Conservation (phyloP, 2,329 filamentous ascomycete genomes). For the Exophiala lecanii-corni region DNA sequence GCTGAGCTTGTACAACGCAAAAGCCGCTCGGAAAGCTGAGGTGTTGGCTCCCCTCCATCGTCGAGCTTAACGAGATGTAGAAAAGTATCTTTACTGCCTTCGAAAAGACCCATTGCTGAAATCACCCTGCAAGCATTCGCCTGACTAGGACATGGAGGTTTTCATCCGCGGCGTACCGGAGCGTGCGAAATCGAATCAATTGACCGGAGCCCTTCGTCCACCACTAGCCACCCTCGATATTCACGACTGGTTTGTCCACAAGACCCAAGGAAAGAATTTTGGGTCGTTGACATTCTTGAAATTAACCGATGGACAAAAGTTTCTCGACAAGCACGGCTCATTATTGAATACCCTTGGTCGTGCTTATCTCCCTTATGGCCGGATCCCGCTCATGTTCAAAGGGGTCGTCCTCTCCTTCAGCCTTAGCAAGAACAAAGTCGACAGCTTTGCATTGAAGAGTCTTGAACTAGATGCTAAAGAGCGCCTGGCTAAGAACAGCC, state of each 20-base stretch:
- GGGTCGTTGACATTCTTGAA: slow-evolving; percentile 47
- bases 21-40: too few species aligned
- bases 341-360: slow-evolving; percentile 17
- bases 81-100: too few species aligned
- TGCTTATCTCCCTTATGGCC: slow-evolving; percentile 14
- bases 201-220: slow-evolving; percentile 38
- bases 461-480: slow-evolving; percentile 33
- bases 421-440: slow-evolving; percentile 34
- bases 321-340: slow-evolving; percentile 36
- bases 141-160: slow-evolving; percentile 49
- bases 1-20: too few species aligned
- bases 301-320: slow-evolving; percentile 36
- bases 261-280: slow-evolving; percentile 36
- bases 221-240: slow-evolving; percentile 38
- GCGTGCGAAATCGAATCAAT: slow-evolving; percentile 38
- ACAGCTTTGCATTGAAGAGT: slow-evolving; percentile 35
- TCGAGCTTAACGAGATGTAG: too few species aligned
- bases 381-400: slow-evolving; percentile 9
- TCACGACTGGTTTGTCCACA: slow-evolving; percentile 41
- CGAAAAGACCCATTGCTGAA: too few species aligned
- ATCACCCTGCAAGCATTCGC: too few species aligned
- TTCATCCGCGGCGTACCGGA: slow-evolving; percentile 41
- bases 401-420: slow-evolving; percentile 27
- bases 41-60: too few species aligned
- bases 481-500: slow-evolving; percentile 13